Conservation (phyloP, 2,329 filamentous ascomycete genomes). For the Fusarium napiforme region DNA sequence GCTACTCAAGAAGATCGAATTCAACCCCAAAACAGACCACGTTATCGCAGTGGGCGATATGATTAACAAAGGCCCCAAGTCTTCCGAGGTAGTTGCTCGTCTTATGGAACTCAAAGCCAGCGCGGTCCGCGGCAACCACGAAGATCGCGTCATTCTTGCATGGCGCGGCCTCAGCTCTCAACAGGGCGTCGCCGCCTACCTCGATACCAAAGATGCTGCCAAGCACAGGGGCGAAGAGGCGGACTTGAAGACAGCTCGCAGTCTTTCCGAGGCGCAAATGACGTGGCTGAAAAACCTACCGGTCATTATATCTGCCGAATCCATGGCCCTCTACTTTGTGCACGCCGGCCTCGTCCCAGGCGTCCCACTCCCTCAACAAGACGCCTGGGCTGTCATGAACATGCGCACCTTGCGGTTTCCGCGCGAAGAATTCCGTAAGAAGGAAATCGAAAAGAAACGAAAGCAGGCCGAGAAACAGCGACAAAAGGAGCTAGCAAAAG, state of each 20-base stretch:
- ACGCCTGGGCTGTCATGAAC: conserved; percentile 88
- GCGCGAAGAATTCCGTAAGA: conserved; percentile 52
- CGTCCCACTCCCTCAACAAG: conserved; percentile 73
- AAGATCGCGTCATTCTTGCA: conserved; percentile 83
- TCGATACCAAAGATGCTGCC: conserved; percentile 38
- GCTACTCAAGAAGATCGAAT: conserved; percentile 75
- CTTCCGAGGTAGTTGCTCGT: conserved; percentile 78
- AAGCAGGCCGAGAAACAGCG: conserved; percentile 38
- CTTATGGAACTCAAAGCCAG: conserved; percentile 79
- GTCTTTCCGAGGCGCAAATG: conserved; percentile 67
- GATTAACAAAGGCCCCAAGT: conserved; percentile 88
- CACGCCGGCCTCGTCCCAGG: conserved; percentile 88
- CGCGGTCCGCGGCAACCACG: conserved; percentile 91
- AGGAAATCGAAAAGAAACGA: conserved; percentile 44
- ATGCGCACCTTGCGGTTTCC: conserved; percentile 82
- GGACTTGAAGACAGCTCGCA: conserved; percentile 67
- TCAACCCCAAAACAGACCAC: conserved; percentile 70
- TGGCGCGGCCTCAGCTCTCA: conserved; percentile 52
- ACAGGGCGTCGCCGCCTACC: conserved; percentile 43
- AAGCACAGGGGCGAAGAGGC: conserved; percentile 49
- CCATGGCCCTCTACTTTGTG: conserved; percentile 74
- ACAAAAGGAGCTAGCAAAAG: conserved; percentile 29
- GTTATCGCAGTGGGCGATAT: conserved; percentile 82
- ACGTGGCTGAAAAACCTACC: conserved; percentile 77
- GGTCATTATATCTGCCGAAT: conserved; percentile 80